phyloP scores from a whole-genome alignment of 306 rosid species.

The Elaeagnus macrophylla region DNA sequence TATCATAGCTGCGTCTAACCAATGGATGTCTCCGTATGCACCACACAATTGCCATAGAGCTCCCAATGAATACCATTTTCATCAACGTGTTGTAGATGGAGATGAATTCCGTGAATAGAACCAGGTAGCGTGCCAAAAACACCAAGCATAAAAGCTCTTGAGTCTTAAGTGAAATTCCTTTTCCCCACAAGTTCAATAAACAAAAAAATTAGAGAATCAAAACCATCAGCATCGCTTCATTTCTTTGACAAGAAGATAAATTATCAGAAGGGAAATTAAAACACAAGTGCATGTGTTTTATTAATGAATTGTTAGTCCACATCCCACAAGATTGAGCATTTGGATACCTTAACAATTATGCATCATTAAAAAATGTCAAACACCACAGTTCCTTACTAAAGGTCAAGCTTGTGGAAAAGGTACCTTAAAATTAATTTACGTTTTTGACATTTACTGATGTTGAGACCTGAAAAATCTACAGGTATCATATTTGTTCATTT shows the following conservation, averaged over 20 bases:
- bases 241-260: neutral
- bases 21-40: conserved; percentile 60
- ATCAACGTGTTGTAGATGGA: conserved; percentile 70
- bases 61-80: conserved; percentile 72
- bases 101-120: conserved; percentile 67
- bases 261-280: no score
- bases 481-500: no score
- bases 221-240: neutral
- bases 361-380: no score
- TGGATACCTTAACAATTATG: no score
- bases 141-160: conserved; percentile 82
- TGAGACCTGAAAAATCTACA: no score
- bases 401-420: no score
- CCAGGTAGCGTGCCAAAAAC: conserved; percentile 79
- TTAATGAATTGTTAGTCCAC: no score
- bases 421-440: no score
- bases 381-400: no score
- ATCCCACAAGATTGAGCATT: no score
- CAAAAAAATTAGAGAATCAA: neutral
- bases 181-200: neutral
- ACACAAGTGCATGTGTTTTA: no score
- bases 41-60: conserved; percentile 73
- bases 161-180: conserved; percentile 90
- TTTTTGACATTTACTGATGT: no score
- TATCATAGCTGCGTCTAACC: conserved; percentile 66